Evolutionary conservation across 2,329 filamentous ascomycete genomes (phyloP).

Genomic region (Fusarium pseudoanthophilum): DNA sequence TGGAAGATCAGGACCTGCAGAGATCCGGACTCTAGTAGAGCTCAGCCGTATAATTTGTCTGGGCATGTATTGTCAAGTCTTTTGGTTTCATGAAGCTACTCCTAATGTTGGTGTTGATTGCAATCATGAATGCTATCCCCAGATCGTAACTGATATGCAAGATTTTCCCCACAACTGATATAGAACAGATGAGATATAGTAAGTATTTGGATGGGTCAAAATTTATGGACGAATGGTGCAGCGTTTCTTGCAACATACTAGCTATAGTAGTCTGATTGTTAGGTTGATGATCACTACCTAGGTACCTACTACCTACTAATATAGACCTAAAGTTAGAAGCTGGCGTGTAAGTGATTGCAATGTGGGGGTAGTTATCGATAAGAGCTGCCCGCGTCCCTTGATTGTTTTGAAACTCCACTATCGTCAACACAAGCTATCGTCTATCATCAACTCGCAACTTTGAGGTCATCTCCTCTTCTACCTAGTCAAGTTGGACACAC

Average conservation of each 20-base stretch:
- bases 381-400: constrained; percentile 12
- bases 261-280: background rate
- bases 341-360: constrained; percentile 6
- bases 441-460: background rate
- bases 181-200: too few species aligned
- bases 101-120: too few species aligned
- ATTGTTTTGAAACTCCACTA: constrained; percentile 37
- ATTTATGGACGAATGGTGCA: background rate
- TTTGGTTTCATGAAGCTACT: background rate
- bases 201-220: background rate
- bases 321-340: too few species aligned
- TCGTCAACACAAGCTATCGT: constrained; percentile 17
- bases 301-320: background rate
- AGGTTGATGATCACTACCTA: background rate
- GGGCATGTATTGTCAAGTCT: background rate
- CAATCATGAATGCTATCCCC: background rate
- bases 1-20: too few species aligned
- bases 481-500: background rate
- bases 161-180: background rate
- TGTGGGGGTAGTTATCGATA: constrained; percentile 31
- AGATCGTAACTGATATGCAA: background rate
- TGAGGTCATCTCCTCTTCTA: background rate
- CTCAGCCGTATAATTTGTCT: background rate
- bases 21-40: background rate
- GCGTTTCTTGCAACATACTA: background rate